Evolutionary conservation across 2,329 filamentous ascomycete species (phyloP).

Genomic region (Exophiala lecanii-corni): DNA sequence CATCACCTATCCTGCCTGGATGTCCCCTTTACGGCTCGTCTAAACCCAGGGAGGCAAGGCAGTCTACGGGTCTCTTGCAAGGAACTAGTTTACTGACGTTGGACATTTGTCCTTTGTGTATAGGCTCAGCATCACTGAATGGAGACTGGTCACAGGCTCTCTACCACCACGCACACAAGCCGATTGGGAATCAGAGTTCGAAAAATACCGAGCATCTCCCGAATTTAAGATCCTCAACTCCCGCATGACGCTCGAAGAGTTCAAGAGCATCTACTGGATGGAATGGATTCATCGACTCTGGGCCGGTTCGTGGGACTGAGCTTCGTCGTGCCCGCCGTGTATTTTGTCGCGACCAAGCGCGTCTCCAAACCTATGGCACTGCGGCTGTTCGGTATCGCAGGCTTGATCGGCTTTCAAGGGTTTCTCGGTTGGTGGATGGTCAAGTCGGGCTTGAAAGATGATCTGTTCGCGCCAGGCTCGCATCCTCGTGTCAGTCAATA

Average conservation of each 20-base stretch:
- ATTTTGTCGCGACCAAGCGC: constrained; percentile 75
- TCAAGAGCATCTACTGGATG: constrained; percentile 99
- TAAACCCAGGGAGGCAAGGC: no score
- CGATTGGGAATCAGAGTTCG: constrained; percentile 90
- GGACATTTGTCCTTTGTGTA: neutral
- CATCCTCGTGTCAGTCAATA: constrained; percentile 95
- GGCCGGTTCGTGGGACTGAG: constrained; percentile 84
- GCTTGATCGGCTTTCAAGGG: constrained; percentile 89
- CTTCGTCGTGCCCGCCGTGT: constrained; percentile 81
- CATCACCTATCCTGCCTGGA: no score
- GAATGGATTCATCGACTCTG: constrained; percentile 95
- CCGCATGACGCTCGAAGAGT: constrained; percentile 86
- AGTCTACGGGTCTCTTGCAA: no score
- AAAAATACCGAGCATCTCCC: constrained; percentile 85
- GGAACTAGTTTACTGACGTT: neutral
- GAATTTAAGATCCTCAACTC: constrained; percentile 92
- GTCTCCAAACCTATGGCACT: constrained; percentile 74
- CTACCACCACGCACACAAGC: constrained; percentile 71
- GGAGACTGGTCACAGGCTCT: constrained; percentile 91
- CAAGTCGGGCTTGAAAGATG: constrained; percentile 89
- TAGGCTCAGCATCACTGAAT: constrained; percentile 97
- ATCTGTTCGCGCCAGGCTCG: constrained; percentile 84
- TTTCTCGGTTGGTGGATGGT: constrained; percentile 99
- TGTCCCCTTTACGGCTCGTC: no score
- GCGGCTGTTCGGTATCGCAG: constrained; percentile 76